Evolutionary conservation across 371 early-diverging fungal species (phyloP).

Genomic region (Apophysomyces ossiformis): DNA sequence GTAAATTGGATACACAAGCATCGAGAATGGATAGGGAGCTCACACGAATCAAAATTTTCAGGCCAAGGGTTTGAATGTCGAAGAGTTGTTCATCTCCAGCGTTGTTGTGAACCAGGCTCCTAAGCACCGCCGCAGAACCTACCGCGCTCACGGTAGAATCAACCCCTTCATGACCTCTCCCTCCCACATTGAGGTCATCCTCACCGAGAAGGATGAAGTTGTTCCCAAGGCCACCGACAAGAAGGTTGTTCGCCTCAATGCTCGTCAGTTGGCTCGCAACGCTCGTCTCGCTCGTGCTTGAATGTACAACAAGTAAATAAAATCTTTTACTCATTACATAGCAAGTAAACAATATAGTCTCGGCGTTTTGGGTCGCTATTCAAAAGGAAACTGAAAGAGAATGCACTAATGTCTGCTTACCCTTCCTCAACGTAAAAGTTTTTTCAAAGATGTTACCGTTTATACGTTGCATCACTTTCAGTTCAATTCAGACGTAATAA

Average conservation of each 20-base stretch:
- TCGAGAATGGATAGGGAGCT: not conserved
- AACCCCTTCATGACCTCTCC: conserved; percentile 96
- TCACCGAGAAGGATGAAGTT: conserved; percentile 81
- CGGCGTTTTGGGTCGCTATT: no score
- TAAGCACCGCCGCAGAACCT: conserved; percentile 97
- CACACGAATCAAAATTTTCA: conserved; percentile 15
- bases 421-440: no score
- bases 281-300: conserved; percentile 44
- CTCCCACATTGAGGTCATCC: conserved; percentile 96
- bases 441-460: no score
- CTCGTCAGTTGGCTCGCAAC: conserved; percentile 61
- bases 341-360: not conserved
- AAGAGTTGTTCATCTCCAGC: conserved; percentile 90
- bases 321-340: conserved; percentile 1
- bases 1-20: conserved; percentile 30
- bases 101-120: conserved; percentile 99
- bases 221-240: conserved; percentile 71
- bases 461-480: no score
- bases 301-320: conserved; percentile 12
- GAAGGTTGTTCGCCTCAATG: conserved; percentile 54
- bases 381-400: no score
- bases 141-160: conserved; percentile 98
- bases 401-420: no score
- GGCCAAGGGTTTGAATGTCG: conserved; percentile 91
- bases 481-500: no score